Base-by-base conservation (phyloP, 345 rosid genomes). In the Lepidium aucheri region DNA sequence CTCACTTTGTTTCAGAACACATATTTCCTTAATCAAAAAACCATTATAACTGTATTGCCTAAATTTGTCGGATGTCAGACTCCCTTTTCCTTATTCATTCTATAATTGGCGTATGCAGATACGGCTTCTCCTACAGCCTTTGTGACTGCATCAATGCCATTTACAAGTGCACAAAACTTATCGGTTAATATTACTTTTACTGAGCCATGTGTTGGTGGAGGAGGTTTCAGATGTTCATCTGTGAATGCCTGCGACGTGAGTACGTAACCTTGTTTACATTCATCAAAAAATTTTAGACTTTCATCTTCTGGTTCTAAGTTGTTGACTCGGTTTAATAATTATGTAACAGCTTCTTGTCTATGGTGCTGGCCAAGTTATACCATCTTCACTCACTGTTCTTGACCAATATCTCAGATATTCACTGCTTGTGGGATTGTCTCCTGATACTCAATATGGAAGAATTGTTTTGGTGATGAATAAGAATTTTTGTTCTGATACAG, bases 181-280 rank as follows among this genome's bases (percentile, higher is more conserved):
- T 74, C 96, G 56, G 97, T 93, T 61, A 74, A 81, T 73, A 67
- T 93, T 61, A 77, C 96, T 39, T 90, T 93, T 74, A 59, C 84
- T 11, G 92, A 93, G 69, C 86, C 96, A 69, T 90, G 96, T 76
- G 38, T 64, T 59, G 80, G 82, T 42, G 78, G 85, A 66, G 87
- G 90, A 76, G 90, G 97, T 73, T 93, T 93, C 52, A 17, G 77
- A 45, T 93, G 98, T 78, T 79, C 94, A 65, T 88, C 97, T 38
- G 79, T 74, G 62, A 82, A 86, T 70, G 73, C 84, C 65, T 90
- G 97, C 80, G 88, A 88, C 67, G 97, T 93, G 90, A 93, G 98
- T 93, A 75, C 73, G 83, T 83, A 83, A 32, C 79, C 53, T 41
- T 63, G 9, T 63, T 63, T 63, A 45, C 46, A 70, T 62, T 36